phyloP scores from a whole-genome alignment of 2,329 filamentous ascomycete species.

The Cladorrhinum sp. region DNA sequence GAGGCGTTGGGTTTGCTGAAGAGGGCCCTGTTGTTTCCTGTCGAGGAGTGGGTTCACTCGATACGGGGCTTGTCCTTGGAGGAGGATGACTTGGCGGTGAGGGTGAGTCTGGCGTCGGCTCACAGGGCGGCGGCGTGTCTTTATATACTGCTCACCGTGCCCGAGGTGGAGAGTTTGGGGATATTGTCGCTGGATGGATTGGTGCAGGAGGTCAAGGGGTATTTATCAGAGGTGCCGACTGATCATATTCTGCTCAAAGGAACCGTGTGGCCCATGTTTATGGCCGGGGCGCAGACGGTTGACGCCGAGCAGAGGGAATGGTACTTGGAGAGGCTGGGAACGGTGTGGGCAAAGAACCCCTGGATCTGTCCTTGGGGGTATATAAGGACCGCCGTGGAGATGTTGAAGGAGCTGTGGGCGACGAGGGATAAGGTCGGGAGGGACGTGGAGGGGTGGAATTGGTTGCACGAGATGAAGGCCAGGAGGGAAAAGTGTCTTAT shows the following conservation, averaged over 20 bases:
- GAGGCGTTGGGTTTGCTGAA: constrained; percentile 31
- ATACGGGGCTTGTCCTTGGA: constrained; percentile 34
- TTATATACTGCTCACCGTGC: constrained; percentile 42
- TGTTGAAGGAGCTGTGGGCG: constrained; percentile 44
- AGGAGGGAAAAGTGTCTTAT: constrained; percentile 44
- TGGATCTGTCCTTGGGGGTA: constrained; percentile 48
- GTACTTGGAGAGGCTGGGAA: constrained; percentile 44
- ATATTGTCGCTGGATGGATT: constrained; percentile 35
- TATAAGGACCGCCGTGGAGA: constrained; percentile 45
- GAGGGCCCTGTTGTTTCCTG: constrained; percentile 40
- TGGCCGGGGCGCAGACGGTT: constrained; percentile 51
- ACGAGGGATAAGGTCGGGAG: constrained; percentile 31
- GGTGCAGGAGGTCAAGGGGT: constrained; percentile 44
- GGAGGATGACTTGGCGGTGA: constrained; percentile 35
- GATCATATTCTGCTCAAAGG: constrained; percentile 54
- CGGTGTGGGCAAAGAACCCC: constrained; percentile 35
- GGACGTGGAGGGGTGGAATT: constrained; percentile 33
- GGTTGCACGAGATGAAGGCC: constrained; percentile 44
- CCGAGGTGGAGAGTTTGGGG: constrained; percentile 20
- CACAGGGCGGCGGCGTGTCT: constrained; percentile 45
- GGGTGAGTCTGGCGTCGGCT: constrained; percentile 41
- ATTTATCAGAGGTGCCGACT: constrained; percentile 46
- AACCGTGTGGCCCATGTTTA: constrained; percentile 55
- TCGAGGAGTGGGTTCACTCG: constrained; percentile 40
- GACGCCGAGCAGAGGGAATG: constrained; percentile 43